Evolutionary conservation across 345 rosid genomes (phyloP).

Genomic region (Sonneratia alba): DNA sequence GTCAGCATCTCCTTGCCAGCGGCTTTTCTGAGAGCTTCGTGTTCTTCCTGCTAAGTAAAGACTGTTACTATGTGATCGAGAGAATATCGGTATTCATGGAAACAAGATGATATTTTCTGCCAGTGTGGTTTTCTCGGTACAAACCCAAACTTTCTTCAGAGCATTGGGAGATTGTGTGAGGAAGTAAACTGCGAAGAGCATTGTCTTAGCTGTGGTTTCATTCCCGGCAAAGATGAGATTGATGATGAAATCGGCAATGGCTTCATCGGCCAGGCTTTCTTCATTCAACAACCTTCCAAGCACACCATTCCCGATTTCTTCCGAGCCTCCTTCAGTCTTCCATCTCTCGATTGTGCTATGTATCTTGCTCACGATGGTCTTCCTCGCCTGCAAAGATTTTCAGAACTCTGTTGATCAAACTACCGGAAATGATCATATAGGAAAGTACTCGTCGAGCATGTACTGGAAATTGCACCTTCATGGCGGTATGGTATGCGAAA

Average conservation of each 20-base stretch:
- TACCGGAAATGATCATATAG: neutral
- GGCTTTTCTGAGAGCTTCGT: conserved; percentile 23
- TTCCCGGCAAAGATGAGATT: conserved; percentile 86
- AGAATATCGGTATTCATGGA: no score
- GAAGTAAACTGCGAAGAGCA: conserved; percentile 74
- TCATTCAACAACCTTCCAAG: conserved; percentile 64
- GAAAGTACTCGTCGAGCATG: neutral
- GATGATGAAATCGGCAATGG: conserved; percentile 65
- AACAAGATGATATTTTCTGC: neutral
- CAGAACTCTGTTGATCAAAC: neutral
- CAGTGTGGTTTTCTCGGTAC: neutral
- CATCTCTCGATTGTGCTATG: conserved; percentile 31
- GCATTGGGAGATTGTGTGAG: conserved; percentile 61
- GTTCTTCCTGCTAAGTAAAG: conserved; percentile 53
- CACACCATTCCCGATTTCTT: conserved; percentile 33
- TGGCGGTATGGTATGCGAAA: conserved; percentile 59
- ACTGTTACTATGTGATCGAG: no score
- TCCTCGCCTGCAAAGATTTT: conserved; percentile 40
- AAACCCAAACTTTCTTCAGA: conserved; percentile 49
- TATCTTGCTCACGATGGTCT: conserved; percentile 57
- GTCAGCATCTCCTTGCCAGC: conserved; percentile 23
- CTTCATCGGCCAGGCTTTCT: conserved; percentile 56
- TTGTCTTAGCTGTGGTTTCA: conserved; percentile 81
- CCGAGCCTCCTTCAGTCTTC: conserved; percentile 15
- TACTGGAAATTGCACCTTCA: conserved; percentile 38